Evolutionary conservation across 2,329 filamentous ascomycete genomes (phyloP).

Genomic region (Rutstroemia sp.): DNA sequence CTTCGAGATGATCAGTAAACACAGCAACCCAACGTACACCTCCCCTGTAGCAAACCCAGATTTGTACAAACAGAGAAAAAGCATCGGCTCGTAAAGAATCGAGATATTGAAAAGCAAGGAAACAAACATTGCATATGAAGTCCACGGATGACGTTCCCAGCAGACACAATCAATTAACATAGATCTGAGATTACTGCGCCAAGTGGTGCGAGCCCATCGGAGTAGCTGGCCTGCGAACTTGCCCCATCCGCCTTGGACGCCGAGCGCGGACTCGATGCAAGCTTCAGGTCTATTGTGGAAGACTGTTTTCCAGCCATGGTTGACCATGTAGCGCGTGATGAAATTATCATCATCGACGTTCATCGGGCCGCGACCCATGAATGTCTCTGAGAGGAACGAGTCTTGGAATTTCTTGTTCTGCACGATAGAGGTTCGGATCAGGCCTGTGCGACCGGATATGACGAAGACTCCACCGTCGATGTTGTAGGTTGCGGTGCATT

Average conservation of each 20-base stretch:
- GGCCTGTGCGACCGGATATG: constrained; percentile 48
- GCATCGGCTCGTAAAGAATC: constrained; percentile 40
- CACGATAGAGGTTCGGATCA: constrained; percentile 44
- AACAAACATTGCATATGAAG: constrained; percentile 48
- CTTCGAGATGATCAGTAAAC: not conserved
- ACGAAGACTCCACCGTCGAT: constrained; percentile 53
- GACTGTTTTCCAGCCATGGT: constrained; percentile 42
- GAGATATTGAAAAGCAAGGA: constrained; percentile 49
- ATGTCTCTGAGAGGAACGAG: constrained; percentile 44
- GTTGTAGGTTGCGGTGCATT: constrained; percentile 46
- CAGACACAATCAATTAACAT: constrained; percentile 34
- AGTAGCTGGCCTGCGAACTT: constrained; percentile 46
- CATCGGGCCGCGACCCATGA: constrained; percentile 39
- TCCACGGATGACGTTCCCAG: constrained; percentile 42
- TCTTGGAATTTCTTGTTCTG: constrained; percentile 35
- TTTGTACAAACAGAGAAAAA: constrained; percentile 29
- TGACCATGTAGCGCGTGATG: constrained; percentile 46
- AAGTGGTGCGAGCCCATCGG: constrained; percentile 52
- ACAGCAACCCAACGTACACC: not conserved
- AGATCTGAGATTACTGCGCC: constrained; percentile 45
- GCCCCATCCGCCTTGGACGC: constrained; percentile 30
- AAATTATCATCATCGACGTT: constrained; percentile 56
- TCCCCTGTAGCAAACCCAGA: not conserved
- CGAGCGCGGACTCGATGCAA: constrained; percentile 45
- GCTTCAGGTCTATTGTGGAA: constrained; percentile 45